Conservation (phyloP, 176 grass and related monocot genomes). For the Ensete glaucum region DNA sequence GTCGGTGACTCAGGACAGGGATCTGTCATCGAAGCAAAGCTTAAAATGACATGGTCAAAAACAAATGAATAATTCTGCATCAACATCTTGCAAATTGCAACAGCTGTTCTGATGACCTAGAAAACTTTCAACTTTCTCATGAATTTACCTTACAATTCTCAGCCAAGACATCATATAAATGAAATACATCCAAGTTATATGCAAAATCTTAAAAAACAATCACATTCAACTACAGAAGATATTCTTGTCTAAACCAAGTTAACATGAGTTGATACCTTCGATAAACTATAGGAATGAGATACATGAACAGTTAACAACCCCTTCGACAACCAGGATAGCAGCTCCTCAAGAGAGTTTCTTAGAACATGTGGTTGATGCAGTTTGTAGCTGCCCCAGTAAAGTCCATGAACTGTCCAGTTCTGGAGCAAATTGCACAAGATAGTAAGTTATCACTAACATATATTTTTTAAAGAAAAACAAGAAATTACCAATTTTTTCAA, state of each 20-base stretch:
- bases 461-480: background rate
- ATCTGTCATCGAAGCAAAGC: background rate
- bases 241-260: background rate
- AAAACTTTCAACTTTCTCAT: background rate
- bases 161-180: background rate
- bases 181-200: background rate
- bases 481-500: background rate
- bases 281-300: constrained; percentile 59
- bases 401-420: constrained; percentile 95
- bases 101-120: background rate
- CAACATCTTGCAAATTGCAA: background rate
- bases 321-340: constrained; percentile 77
- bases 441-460: constrained; percentile 10
- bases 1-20: too few relatives aligned
- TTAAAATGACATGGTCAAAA: too few relatives aligned
- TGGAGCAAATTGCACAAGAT: constrained; percentile 32
- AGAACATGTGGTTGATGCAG: constrained; percentile 48
- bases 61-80: too few relatives aligned
- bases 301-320: constrained; percentile 61
- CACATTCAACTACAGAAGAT: constrained; percentile 1
- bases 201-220: background rate
- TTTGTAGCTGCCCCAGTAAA: constrained; percentile 85
- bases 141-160: too few relatives aligned
- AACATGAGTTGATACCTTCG: constrained; percentile 42
- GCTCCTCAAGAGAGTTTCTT: constrained; percentile 63